Percentiles rank a stretch among this genome's conserved stretches.
Evolutionary conservation across 225 moss, liverwort and hornwort species (phyloP).

Genomic region (Thuidium tamariscinum): DNA sequence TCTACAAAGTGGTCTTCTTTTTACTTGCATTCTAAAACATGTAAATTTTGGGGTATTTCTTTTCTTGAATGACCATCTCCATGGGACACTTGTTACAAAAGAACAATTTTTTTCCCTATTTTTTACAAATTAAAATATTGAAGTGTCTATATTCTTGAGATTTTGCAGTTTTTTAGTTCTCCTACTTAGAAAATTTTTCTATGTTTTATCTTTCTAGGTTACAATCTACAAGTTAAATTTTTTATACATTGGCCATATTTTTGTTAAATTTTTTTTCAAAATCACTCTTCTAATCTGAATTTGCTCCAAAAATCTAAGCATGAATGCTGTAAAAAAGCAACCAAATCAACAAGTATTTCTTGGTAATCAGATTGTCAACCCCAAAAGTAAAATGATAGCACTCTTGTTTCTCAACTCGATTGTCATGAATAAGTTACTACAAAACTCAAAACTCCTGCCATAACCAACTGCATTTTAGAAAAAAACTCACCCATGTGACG

Average conservation of each 20-base stretch:
- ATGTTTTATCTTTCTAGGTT: background rate
- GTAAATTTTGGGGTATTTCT: background rate
- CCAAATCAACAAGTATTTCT: rapidly evolving
- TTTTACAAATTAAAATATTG: too few species aligned
- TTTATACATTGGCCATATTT: background rate
- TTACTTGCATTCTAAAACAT: background rate
- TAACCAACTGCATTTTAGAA: background rate
- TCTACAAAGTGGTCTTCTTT: background rate
- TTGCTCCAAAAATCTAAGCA: background rate
- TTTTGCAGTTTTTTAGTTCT: background rate
- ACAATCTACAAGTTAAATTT: background rate
- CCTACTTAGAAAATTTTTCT: background rate
- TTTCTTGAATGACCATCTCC: too few species aligned
- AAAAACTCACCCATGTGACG: background rate
- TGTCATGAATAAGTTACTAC: background rate
- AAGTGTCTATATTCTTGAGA: too few species aligned
- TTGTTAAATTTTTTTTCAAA: too few species aligned
- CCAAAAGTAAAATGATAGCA: background rate
- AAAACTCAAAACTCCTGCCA: background rate
- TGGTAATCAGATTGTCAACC: background rate
- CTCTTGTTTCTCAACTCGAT: background rate
- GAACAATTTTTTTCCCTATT: too few species aligned
- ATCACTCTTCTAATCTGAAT: background rate
- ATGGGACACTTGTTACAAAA: too few species aligned
- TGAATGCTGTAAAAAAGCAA: rapidly evolving